Conservation (phyloP, 495 filamentous ascomycete genomes). For the Alectoria sarmentosa region DNA sequence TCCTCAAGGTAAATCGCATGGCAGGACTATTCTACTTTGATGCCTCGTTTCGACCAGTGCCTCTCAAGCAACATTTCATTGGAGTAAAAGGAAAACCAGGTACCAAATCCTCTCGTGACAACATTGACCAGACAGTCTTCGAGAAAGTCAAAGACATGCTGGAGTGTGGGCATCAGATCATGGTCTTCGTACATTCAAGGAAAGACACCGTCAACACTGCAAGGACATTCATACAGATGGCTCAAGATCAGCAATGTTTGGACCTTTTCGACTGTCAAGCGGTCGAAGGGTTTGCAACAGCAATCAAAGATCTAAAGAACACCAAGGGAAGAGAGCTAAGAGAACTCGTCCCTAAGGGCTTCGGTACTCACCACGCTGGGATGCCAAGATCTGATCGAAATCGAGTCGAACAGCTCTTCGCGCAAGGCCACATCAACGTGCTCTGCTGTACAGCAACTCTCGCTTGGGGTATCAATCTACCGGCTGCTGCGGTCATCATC, state of each 20-base stretch:
- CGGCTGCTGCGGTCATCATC: constrained; percentile 93
- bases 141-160: constrained; percentile 97
- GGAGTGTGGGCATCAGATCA: constrained; percentile 79
- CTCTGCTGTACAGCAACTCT: constrained; percentile 97
- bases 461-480: constrained; percentile 98
- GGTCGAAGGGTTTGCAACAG: constrained; percentile 63
- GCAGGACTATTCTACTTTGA: constrained; percentile 97
- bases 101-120: constrained; percentile 71
- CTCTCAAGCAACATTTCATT: constrained; percentile 94
- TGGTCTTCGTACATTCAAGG: constrained; percentile 97
- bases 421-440: constrained; percentile 82
- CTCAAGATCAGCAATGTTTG: constrained; percentile 64
- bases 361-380: constrained; percentile 94
- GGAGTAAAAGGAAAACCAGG: constrained; percentile 89
- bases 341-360: constrained; percentile 80
- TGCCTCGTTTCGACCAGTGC: constrained; percentile 88
- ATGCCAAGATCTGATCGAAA: constrained; percentile 92
- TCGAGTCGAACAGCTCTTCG: constrained; percentile 84
- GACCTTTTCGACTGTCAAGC: constrained; percentile 68
- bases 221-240: constrained; percentile 78
- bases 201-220: constrained; percentile 90
- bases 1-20: constrained; percentile 89
- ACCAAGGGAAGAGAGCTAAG: constrained; percentile 78
- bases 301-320: constrained; percentile 70
- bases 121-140: constrained; percentile 76